Percentiles rank a stretch among this genome's conserved stretches.
These are phyloP conservation scores for Lactifluus hygrophoroides DNA, from an alignment of 768 basidiomycete species.

Conservation along the genomic window DNA sequence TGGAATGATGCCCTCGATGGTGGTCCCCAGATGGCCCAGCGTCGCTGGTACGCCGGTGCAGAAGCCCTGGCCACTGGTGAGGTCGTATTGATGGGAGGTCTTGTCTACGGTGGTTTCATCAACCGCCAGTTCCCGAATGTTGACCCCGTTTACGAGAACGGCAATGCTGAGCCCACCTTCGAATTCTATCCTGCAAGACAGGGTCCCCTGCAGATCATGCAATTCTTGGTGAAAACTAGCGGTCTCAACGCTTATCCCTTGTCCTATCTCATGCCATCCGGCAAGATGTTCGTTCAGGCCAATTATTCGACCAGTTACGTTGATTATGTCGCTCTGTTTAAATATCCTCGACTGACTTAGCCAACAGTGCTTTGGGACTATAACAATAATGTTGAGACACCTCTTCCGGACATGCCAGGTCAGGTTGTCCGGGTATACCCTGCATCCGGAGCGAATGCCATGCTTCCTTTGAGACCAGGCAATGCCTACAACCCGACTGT, in stretches of 20 bases:
- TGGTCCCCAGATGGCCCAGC: background rate
- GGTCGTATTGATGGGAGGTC: background rate
- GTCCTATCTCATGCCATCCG: conserved; percentile 2
- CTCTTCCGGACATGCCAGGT: conserved; percentile 7
- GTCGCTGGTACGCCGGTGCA: background rate
- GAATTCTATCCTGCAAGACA: background rate
- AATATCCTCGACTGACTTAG: background rate
- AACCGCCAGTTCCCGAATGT: background rate
- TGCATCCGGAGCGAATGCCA: conserved; percentile 3
- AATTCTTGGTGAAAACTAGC: background rate
- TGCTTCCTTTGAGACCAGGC: background rate
- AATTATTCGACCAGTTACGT: conserved; percentile 5
- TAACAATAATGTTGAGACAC: background rate
- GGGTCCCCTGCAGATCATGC: background rate
- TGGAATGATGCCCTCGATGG: background rate
- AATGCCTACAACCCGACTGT: background rate
- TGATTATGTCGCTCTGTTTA: background rate
- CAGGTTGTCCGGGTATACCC: conserved; percentile 6
- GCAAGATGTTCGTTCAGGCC: conserved; percentile 5
- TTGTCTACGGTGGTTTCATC: background rate
- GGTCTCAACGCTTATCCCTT: background rate
- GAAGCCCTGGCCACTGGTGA: background rate
- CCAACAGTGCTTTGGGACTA: conserved; percentile 7
- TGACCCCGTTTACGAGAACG: background rate
- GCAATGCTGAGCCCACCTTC: background rate